Evolutionary conservation across 2,329 filamentous ascomycete genomes (phyloP), one percentile per base, ranked within the genome.

Genomic region (Penicillium digitatum): DNA sequence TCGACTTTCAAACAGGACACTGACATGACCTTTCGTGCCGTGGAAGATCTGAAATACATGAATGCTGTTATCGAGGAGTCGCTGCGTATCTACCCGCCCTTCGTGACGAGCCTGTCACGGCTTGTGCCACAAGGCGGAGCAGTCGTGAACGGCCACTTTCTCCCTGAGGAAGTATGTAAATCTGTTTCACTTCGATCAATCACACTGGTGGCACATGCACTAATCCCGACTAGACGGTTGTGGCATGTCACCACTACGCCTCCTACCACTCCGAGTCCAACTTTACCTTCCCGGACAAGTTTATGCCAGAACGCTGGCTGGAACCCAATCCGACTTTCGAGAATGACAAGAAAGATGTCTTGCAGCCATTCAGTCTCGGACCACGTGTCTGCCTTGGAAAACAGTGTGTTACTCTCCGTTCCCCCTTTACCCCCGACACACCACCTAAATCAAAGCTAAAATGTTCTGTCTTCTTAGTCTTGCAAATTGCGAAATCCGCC

Each of bases 61-160:
- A 69, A 72, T 5, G 79, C 78, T 4, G 74, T 73, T 52, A 72
- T 82, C 38, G 73, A 80, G 40, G 79, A 82, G 61, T 66, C 74
- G 0, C 66, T 81, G 53, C 74, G 79, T 16, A 66, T 80, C 48
- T 74, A 74, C 4, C 77, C 79, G 3, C 72, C 77, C 0, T 73
- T 76, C 0, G 67, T 70, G 1, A 66, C 66, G 10, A 63, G 56
- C 22, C 57, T 66, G 11, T 51, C 58, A 3, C 64, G 49, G 60
- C 65, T 49, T 50, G 70, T 49, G 51, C 77, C 43, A 59, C 65
- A 50, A 58, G 38, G 69, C 55, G 56, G 73, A 58, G 50, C 70
- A 0, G 32, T 56, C 0, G 65, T 78, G 32, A 68, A 71, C 20
- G 69, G 73, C 4, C 55, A 69, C 0, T 62, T 66, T 27, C 64